Base-by-base conservation (phyloP, 2,329 filamentous ascomycete species). In the Talaromyces sp. region DNA sequence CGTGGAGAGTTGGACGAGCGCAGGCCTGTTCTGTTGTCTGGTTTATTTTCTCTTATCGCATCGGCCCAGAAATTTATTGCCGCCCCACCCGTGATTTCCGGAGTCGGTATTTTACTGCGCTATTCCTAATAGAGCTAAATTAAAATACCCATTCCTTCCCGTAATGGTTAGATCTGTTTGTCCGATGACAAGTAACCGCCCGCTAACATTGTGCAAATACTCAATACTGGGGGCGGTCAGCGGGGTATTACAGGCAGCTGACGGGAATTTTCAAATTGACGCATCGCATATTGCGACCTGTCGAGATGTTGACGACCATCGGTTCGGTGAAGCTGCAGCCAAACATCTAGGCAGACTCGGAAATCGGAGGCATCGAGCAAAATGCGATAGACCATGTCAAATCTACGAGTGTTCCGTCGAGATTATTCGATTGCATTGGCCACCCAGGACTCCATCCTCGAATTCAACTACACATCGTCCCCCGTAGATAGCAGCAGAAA, bases 381-480 rank as follows among this genome's bases (percentile, higher is more conserved):
- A 30, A 53, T 36, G 54, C 54, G 27, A 56, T 32, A 56, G 54
- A 39, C 64, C 63, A 84, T 83, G 80, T 85, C 88, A 61, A 71
- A 68, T 61, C 89, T 92, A 77, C 88, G 89, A 70, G 86, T 96
- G 64, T 85, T 95, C 70, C 87, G 96, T 75, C 90, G 90, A 78
- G 92, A 97, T 72, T 90, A 93, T 66, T 90, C 92, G 66, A 92
- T 98, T 73, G 92, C 92, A 66, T 88, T 98, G 66, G 88, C 89
- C 42, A 93, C 92, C 32, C 80, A 87, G 47, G 85, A 88, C 13
- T 60, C 53, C 51, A 39, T 57, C 53, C 58, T 59, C 57, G 61
- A 63, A 60, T 56, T 63, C 58, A 60, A 32, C n/a, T 25, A 89
- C 96, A 75, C 89, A 88, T 71, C 83, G 98, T 68, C 88, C 96